phyloP scores from a whole-genome alignment of 441 rosid genomes.

The Cnidoscolus chayamansa region DNA sequence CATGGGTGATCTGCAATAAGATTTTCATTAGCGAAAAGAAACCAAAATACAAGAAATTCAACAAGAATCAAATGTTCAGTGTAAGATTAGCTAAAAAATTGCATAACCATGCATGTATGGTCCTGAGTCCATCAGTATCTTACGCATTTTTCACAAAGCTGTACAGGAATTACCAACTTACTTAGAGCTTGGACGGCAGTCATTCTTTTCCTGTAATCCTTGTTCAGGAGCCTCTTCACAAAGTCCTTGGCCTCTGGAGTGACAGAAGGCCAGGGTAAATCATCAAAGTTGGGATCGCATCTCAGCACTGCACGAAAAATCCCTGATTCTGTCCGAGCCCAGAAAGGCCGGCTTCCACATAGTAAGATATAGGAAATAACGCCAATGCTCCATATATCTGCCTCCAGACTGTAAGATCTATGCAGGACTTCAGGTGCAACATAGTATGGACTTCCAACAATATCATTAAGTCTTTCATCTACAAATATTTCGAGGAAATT shows the following conservation, averaged over 20 bases:
- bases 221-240: constrained; percentile 85
- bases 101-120: not conserved
- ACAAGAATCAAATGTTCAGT: not conserved
- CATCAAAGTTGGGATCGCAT: constrained; percentile 82
- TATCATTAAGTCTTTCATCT: constrained; percentile 91
- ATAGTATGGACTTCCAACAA: constrained; percentile 93
- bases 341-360: constrained; percentile 94
- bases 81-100: not conserved
- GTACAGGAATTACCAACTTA: constrained; percentile 40
- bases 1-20: constrained; percentile 75
- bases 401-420: constrained; percentile 81
- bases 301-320: constrained; percentile 90
- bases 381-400: constrained; percentile 95
- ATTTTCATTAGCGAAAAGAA: constrained; percentile 13
- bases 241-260: constrained; percentile 85
- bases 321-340: constrained; percentile 98
- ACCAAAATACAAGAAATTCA: not conserved
- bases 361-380: constrained; percentile 83
- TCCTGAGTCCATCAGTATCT: not conserved
- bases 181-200: constrained; percentile 91
- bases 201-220: constrained; percentile 91
- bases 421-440: constrained; percentile 98
- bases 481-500: constrained; percentile 13
- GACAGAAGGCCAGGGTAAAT: constrained; percentile 86
- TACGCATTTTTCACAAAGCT: constrained; percentile 1